Conservation (phyloP, 2,329 filamentous ascomycete species). For the Penicillium sp. region DNA sequence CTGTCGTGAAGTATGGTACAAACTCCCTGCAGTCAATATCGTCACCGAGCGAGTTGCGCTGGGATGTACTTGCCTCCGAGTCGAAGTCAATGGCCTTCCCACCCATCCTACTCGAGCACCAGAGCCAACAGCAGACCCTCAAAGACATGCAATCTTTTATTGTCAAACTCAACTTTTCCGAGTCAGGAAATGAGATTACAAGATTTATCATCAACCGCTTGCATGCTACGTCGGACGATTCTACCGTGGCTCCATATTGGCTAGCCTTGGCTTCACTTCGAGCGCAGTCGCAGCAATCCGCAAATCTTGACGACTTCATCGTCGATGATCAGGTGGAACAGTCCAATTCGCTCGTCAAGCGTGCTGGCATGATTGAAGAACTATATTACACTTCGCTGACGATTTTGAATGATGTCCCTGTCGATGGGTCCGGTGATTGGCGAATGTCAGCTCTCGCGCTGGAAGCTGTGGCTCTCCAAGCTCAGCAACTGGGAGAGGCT, state of each 20-base stretch:
- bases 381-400: slow-evolving; percentile 49
- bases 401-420: slow-evolving; percentile 43
- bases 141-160: slow-evolving; percentile 63
- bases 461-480: slow-evolving; percentile 77
- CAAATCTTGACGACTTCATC: slow-evolving; percentile 70
- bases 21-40: slow-evolving; percentile 36
- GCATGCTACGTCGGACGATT: slow-evolving; percentile 60
- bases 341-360: slow-evolving; percentile 29
- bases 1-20: slow-evolving; percentile 47
- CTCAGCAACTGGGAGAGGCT: slow-evolving; percentile 64
- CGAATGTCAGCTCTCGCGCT: slow-evolving; percentile 76
- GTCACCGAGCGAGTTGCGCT: slow-evolving; percentile 26
- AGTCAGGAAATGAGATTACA: slow-evolving; percentile 56
- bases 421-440: slow-evolving; percentile 62
- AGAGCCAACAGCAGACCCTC: slow-evolving; percentile 69
- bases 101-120: slow-evolving; percentile 64
- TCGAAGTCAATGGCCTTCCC: slow-evolving; percentile 52
- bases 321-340: slow-evolving; percentile 49
- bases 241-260: slow-evolving; percentile 76
- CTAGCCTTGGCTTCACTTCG: slow-evolving; percentile 73
- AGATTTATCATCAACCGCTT: slow-evolving; percentile 67
- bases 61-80: slow-evolving; percentile 34
- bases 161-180: slow-evolving; percentile 57
- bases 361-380: slow-evolving; percentile 48
- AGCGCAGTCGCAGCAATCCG: slow-evolving; percentile 55